Evolutionary conservation across 1,139 yeast genomes (phyloP).

Genomic region (Pneumocystis murina): DNA sequence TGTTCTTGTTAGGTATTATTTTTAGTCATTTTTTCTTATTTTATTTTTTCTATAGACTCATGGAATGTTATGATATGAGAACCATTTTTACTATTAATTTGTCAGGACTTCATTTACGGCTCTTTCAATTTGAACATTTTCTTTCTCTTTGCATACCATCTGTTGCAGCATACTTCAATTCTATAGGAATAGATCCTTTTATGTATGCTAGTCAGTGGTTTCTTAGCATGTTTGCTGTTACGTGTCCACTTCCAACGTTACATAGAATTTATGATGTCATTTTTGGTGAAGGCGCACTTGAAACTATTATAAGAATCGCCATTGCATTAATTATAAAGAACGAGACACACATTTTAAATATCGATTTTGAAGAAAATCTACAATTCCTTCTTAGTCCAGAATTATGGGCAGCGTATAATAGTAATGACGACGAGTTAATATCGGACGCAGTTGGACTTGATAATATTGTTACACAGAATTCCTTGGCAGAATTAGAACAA

Average conservation of each 20-base stretch:
- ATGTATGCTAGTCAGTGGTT: constrained; percentile 45
- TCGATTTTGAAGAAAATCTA: constrained; percentile 44
- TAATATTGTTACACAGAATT: constrained; percentile 17
- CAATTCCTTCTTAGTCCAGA: constrained; percentile 47
- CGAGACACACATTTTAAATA: constrained; percentile 36
- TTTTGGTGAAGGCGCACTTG: constrained; percentile 50
- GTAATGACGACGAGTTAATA: constrained; percentile 33
- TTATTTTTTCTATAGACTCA: constrained; percentile 21
- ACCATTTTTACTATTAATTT: constrained; percentile 46
- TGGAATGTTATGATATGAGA: constrained; percentile 50
- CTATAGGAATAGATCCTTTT: constrained; percentile 21
- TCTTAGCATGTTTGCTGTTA: constrained; percentile 47
- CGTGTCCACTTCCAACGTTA: constrained; percentile 39
- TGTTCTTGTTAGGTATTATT: constrained; percentile 31
- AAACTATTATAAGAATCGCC: constrained; percentile 46
- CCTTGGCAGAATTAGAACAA: constrained; percentile 19
- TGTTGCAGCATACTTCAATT: constrained; percentile 33
- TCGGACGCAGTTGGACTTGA: constrained; percentile 30
- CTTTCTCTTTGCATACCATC: constrained; percentile 31
- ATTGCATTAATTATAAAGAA: constrained; percentile 41
- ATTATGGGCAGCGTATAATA: constrained; percentile 32
- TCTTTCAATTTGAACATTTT: constrained; percentile 37
- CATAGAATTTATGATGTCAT: constrained; percentile 41
- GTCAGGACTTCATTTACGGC: constrained; percentile 40
- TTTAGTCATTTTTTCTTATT: neutral